A percentile compares a stretch with the other conserved stretches of the same genome.
Conservation (phyloP, 192 early-diverging fungal species). For the Mortierella alpina region DNA sequence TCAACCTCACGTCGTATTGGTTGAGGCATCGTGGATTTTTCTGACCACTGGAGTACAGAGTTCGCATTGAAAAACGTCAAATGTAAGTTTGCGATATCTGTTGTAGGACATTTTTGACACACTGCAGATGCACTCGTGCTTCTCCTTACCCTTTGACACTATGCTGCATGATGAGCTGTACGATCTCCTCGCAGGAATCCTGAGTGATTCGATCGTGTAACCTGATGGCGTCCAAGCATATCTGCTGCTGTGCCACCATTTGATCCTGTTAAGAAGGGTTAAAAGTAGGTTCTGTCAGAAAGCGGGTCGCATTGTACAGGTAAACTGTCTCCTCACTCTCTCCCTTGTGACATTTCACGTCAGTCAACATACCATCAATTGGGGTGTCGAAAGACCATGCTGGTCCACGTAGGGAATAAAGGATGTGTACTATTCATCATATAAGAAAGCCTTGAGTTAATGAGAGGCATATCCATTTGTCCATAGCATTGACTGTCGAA, state of each 20-base stretch:
- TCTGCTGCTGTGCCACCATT: slow-evolving; percentile 18
- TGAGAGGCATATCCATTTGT: background rate
- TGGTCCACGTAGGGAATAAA: slow-evolving; percentile 29
- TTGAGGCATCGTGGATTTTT: slow-evolving; percentile 58
- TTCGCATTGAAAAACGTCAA: too few species aligned
- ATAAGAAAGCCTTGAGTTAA: background rate
- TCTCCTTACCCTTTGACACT: background rate
- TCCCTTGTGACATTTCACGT: background rate
- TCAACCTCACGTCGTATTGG: slow-evolving; percentile 66
- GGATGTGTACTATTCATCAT: slow-evolving; percentile 26
- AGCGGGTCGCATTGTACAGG: background rate
- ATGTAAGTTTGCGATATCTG: too few species aligned
- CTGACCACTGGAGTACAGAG: too few species aligned
- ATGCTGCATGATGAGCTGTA: slow-evolving; percentile 13
- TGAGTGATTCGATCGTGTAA: slow-evolving; percentile 37
- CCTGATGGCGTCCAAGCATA: slow-evolving; percentile 47
- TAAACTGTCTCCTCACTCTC: too few species aligned
- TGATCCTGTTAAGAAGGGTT: background rate
- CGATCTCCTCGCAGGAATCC: slow-evolving; percentile 54
- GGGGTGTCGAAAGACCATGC: slow-evolving; percentile 18
- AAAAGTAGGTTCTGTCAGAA: background rate
- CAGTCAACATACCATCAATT: slow-evolving; percentile 17
- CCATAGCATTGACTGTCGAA: background rate
- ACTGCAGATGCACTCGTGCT: background rate
- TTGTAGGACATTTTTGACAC: too few species aligned